Evolutionary conservation across 2,329 filamentous ascomycete genomes (phyloP).

Genomic region (Pyrenophora seminiperda): DNA sequence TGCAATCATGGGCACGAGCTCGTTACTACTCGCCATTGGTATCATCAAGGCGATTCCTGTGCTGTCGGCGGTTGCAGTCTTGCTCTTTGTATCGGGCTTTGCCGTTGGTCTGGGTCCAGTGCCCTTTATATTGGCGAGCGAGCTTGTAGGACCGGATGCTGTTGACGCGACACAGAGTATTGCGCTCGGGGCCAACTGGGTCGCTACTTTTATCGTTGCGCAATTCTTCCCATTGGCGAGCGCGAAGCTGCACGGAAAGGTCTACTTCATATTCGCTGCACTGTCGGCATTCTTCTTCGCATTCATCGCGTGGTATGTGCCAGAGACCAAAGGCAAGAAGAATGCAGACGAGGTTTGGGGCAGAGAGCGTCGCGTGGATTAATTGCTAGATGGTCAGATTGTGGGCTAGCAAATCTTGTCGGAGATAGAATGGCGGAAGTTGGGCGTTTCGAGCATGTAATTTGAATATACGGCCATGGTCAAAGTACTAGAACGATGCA

Average conservation of each 20-base stretch:
- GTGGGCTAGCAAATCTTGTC: background rate
- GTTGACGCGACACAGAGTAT: conserved; percentile 91
- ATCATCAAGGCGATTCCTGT: conserved; percentile 75
- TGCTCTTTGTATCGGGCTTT: conserved; percentile 87
- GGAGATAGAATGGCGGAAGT: too few species aligned
- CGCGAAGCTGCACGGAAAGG: conserved; percentile 75
- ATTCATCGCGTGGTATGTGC: conserved; percentile 77
- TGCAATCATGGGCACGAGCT: conserved; percentile 79
- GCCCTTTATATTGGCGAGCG: conserved; percentile 90
- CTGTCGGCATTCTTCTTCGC: conserved; percentile 70
- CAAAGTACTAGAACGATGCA: too few species aligned
- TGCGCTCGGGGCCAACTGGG: conserved; percentile 84
- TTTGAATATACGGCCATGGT: too few species aligned
- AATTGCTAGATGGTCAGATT: conserved; percentile 1
- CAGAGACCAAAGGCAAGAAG: conserved; percentile 86
- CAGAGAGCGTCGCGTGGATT: conserved; percentile 54
- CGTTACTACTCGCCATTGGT: conserved; percentile 77
- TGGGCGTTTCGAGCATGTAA: too few species aligned
- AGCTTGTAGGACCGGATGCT: conserved; percentile 87
- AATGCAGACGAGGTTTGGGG: conserved; percentile 93
- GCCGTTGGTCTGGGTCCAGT: conserved; percentile 90
- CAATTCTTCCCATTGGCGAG: conserved; percentile 94
- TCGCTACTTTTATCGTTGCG: conserved; percentile 88
- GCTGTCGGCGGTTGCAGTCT: conserved; percentile 78
- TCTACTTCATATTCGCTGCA: conserved; percentile 89